Conservation (phyloP, 2,329 filamentous ascomycete species). For the Colletotrichum falcatum region DNA sequence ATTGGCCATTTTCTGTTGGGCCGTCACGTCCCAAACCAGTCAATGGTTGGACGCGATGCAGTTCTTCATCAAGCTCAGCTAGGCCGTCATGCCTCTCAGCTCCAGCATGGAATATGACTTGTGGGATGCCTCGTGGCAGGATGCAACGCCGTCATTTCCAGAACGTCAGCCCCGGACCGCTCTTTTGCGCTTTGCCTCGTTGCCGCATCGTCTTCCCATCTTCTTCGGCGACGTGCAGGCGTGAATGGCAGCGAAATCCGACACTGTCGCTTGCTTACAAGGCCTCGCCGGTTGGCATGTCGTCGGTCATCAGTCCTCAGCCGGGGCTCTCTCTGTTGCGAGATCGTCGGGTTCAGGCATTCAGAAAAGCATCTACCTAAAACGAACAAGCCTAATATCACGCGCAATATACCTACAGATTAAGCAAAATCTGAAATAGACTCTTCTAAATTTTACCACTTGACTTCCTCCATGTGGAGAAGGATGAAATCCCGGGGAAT, state of each 20-base stretch:
- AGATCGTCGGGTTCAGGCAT: constrained; percentile 12
- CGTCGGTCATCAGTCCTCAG: constrained; percentile 3
- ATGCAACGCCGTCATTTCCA: constrained; percentile 37
- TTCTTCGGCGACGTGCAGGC: background rate
- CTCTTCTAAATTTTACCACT: background rate
- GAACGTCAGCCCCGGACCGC: constrained; percentile 12
- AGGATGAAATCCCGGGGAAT: constrained; percentile 33
- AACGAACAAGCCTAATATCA: background rate
- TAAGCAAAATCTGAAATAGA: constrained; percentile 17
- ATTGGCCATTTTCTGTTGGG: constrained; percentile 28
- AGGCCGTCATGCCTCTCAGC: background rate
- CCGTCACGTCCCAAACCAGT: constrained; percentile 30
- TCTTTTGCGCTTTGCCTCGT: constrained; percentile 2
- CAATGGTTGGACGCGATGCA: constrained; percentile 4
- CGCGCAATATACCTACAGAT: constrained; percentile 1
- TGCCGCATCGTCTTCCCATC: background rate
- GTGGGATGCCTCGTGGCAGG: constrained; percentile 20
- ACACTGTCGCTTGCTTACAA: constrained; percentile 18
- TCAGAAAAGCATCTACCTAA: background rate
- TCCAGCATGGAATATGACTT: background rate
- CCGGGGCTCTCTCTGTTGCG: background rate
- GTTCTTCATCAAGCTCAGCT: constrained; percentile 28
- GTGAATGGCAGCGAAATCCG: constrained; percentile 4
- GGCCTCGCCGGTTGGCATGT: constrained; percentile 6
- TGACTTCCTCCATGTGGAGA: constrained; percentile 16